Base-by-base conservation (phyloP, 345 rosid genomes). In the Angophora floribunda region DNA sequence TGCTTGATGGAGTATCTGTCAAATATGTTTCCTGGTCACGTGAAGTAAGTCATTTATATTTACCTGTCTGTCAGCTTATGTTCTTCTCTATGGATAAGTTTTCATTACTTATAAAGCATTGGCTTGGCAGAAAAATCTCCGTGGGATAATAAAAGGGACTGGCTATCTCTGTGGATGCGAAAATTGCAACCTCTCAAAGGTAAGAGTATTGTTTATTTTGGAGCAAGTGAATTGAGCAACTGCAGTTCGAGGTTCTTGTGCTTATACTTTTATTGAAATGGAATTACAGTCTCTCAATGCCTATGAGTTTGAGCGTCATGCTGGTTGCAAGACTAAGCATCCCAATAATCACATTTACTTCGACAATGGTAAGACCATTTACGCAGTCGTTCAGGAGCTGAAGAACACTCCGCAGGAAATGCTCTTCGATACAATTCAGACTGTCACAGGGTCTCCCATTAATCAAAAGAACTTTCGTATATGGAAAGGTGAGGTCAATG, bases 311-410 rank as follows among this genome's bases (percentile, higher is more conserved):
- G 97, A 95, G 92, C 93, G 93, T 36, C 97, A 93, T 87, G 97
- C 97, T 88, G 93, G 89, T 75, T 95, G 97, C 94, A 95, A 94
- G 92, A 94, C 97, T 87, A 95, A 94, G 89, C 97, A 94, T 90
- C 97, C 97, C 15, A 94, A 95, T 78, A 95, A 94, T 91, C 95
- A 94, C 86, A 95, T 95, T 87, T 95, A 94, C 92, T 94, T 95
- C 86, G 95, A 92, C 89, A 95, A 92, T 85, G 97, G 97, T 61
- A 95, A 94, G 94, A 95, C 97, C 86, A 91, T 95, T 63, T 95
- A 95, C 86, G 93, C 92, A 13, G 93, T 92, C 85, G 96, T 95
- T 89, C 97, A 95, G 89, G 97, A 94, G 94, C 90, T 94, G 86
- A 95, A 93, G 94, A 92, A 88, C 90, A 94, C 94, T 85, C 92